These are phyloP conservation scores for Kitagawia praeruptora DNA, from an alignment of 129 eudicot species.

Conservation along the genomic window DNA sequence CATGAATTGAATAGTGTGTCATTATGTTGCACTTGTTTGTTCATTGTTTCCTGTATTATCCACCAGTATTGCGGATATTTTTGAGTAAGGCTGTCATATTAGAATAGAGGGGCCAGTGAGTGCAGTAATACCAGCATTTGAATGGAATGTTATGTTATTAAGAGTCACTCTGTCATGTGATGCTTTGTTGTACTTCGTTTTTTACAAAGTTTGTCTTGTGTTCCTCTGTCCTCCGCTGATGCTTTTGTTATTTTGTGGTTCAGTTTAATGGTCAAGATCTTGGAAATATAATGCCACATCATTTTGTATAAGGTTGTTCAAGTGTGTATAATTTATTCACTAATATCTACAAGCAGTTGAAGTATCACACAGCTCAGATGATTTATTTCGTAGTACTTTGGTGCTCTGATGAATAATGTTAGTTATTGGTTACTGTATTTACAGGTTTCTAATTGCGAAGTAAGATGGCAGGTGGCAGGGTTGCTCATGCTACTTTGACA, in stretches of 20 bases:
- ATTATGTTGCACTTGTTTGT: neutral
- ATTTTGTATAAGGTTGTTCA: neutral
- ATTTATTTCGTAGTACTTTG: neutral
- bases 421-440: neutral
- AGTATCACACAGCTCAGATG: neutral
- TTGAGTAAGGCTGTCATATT: neutral
- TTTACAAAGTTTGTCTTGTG: neutral
- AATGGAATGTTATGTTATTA: neutral
- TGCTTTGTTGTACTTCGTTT: neutral
- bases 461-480: constrained; percentile 19
- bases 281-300: neutral
- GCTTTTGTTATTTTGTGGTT: neutral
- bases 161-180: neutral
- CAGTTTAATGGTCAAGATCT: neutral
- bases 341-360: neutral
- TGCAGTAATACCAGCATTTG: neutral
- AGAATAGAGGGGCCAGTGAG: neutral
- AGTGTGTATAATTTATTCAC: neutral
- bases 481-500: constrained; percentile 21
- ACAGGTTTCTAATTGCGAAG: neutral
- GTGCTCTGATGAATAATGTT: neutral
- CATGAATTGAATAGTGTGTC: neutral
- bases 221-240: neutral
- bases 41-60: neutral
- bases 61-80: neutral